Base-by-base conservation (phyloP, 1,284 basidiomycete genomes). In the Sporisorium graminicola region DNA sequence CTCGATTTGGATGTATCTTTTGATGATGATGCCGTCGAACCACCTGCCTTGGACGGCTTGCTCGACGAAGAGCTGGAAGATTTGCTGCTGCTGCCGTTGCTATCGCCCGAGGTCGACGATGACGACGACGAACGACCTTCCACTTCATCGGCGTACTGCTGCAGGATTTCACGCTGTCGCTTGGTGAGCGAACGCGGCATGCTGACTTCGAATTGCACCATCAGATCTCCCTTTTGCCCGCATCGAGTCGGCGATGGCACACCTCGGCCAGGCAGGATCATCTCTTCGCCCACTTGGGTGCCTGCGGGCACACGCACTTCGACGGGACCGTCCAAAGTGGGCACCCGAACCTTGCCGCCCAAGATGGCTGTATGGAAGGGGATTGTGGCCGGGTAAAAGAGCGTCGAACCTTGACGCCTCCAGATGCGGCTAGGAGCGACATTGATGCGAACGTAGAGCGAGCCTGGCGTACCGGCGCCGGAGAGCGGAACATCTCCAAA, bases 261-360 rank as follows among this genome's bases (percentile, higher is more conserved):
- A 43, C 97, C 97, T 66, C 94, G 91, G 35, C 92, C 92, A 87
- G 93, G 93, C 80, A 99, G 87, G 16, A 98, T 92, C 90, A 97
- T 96, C 86, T 98, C 95, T 87, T 99, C 94, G 20, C 95, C 95
- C 81, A 93, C 94, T 87, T 99, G 96, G 3, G 97, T 98, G 50
- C 97, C 96, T 37, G 90, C 89, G 51, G 95, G 94, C 54, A 99
- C 91, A 69, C 94, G 92, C 54, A 99, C 94, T 71, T 98, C 95
- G 10, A 98, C 95, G 60, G 97, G 94, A 46, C 95, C 94, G 78
- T 99, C 95, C 29, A 99, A 88, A 26, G 97, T 99, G 26, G 95
- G 95, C 53, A 99, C 93, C 43, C 94, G 91, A 50, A 95, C 93
- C 80, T 91, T 90, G 47, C 97, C 97, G 54, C 96, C 96, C 26